Base-by-base conservation (phyloP, 2,329 filamentous ascomycete genomes). In the Cladosporium austrohemisphaericum region DNA sequence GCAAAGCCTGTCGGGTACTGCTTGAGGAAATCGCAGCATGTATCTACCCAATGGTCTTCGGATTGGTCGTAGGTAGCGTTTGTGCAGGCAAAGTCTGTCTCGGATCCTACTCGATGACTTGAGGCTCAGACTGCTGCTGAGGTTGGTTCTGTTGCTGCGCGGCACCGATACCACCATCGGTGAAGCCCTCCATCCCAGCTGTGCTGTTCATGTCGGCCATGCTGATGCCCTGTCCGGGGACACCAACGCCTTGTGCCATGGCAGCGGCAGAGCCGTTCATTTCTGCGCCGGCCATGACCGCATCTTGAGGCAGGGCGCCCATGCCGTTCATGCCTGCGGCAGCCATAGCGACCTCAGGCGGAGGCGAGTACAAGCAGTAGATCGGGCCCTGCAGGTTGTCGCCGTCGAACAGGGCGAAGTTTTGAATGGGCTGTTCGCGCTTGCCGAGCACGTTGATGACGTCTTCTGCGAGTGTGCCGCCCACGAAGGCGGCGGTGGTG, bases 361-460 rank as follows among this genome's bases (percentile, higher is more conserved):
- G 59, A 25, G 59, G 51, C 26, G 53, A 62, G 51, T 57, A 66
- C 31, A 97, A 74, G 2, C 89, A 79, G 65, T 93, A 95, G 57
- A 93, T 83, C 2, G 83, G 83, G 0, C 86, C 88, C 56, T 87
- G 80, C 68, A 88, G 86, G 37, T 77, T 79, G 58, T 88, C 86
- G 11, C 91, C 91, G 66, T 97, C 90, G 61, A 97, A 95, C 16
- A 97, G 75, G 41, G 95, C 79, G 66, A 95, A 82, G 68, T 98
- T 98, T 71, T 98, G 93, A 33, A 98, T 86, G 1, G 93, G 93
- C 68, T 96, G 93, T 71, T 97, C 90, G 32, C 86, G 83, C 65
- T 87, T 83, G 41, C 91, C 89, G 5, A 97, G 79, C 25, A 96
- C 91, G 62, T 97, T 97, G 71, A 98, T 97, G 44, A 95, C 90